Conservation (phyloP, 2,329 filamentous ascomycete species). For the Neocatenulostroma microsporum region DNA sequence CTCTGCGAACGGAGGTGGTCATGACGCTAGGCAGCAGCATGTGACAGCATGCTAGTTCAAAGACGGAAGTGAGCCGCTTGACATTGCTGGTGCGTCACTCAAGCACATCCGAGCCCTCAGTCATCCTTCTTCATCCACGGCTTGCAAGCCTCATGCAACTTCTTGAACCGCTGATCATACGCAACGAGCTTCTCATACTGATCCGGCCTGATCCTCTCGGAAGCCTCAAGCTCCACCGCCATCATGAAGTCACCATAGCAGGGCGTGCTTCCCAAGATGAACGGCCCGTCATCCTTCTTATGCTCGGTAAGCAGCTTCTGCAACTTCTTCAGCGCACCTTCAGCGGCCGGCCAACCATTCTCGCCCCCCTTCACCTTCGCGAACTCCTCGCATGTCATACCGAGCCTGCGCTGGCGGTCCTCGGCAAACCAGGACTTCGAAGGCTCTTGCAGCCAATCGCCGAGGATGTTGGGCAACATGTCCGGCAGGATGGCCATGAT, state of each 20-base stretch:
- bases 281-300: conserved; percentile 45
- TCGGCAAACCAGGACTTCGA: conserved; percentile 49
- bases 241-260: conserved; percentile 52
- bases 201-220: conserved; percentile 22
- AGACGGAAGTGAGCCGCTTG: too few species aligned
- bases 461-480: background rate
- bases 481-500: conserved; percentile 34
- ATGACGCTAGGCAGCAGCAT: too few species aligned
- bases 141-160: conserved; percentile 33
- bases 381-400: conserved; percentile 42
- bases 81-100: too few species aligned
- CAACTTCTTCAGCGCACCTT: conserved; percentile 30
- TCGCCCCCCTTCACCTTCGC: conserved; percentile 30
- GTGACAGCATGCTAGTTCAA: too few species aligned
- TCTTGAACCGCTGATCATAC: conserved; percentile 31
- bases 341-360: conserved; percentile 45
- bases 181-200: conserved; percentile 34
- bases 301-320: conserved; percentile 47
- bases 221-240: conserved; percentile 38
- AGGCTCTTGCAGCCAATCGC: conserved; percentile 36
- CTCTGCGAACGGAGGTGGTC: too few species aligned
- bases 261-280: conserved; percentile 50
- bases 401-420: conserved; percentile 43
- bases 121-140: conserved; percentile 33
- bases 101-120: too few species aligned